Conservation (phyloP, 352 stramenopile species). For the Pilasporangium apinafurcum region DNA sequence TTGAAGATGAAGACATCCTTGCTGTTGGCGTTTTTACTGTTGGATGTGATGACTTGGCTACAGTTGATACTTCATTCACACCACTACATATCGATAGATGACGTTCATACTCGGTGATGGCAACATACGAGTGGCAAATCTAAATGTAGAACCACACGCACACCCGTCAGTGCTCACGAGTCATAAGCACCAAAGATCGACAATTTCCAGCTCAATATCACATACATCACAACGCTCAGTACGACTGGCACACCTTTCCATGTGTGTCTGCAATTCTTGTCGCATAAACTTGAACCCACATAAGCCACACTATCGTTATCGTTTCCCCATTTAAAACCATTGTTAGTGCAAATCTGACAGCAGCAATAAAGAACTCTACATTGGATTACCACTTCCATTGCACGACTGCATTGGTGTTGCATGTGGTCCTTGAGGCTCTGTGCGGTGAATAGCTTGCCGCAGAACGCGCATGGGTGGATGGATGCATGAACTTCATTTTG, state of each 20-base stretch:
- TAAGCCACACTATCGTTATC: constrained; percentile 33
- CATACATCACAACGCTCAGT: constrained; percentile 50
- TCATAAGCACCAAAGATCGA: not conserved
- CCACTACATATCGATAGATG: constrained; percentile 8
- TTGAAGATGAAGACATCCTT: too few species aligned
- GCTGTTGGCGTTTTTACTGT: not conserved
- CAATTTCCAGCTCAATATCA: not conserved
- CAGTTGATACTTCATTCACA: not conserved
- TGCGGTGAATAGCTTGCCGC: constrained; percentile 18
- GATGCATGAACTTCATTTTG: constrained; percentile 10
- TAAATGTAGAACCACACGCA: constrained; percentile 2
- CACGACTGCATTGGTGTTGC: constrained; percentile 12
- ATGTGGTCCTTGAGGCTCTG: constrained; percentile 12
- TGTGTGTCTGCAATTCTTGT: constrained; percentile 26
- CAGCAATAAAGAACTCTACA: not conserved
- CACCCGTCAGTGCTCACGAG: not conserved
- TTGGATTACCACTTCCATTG: constrained; percentile 15
- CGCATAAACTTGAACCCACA: constrained; percentile 49
- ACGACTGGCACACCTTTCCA: constrained; percentile 33
- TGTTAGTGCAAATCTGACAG: too few species aligned
- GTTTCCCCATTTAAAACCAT: too few species aligned
- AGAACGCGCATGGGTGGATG: constrained; percentile 18
- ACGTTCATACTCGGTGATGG: constrained; percentile 23
- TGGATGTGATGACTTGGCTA: not conserved
- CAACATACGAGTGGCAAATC: constrained; percentile 42